Base-by-base conservation (phyloP, 1,139 yeast species). In the Arxiozyma bovina region DNA sequence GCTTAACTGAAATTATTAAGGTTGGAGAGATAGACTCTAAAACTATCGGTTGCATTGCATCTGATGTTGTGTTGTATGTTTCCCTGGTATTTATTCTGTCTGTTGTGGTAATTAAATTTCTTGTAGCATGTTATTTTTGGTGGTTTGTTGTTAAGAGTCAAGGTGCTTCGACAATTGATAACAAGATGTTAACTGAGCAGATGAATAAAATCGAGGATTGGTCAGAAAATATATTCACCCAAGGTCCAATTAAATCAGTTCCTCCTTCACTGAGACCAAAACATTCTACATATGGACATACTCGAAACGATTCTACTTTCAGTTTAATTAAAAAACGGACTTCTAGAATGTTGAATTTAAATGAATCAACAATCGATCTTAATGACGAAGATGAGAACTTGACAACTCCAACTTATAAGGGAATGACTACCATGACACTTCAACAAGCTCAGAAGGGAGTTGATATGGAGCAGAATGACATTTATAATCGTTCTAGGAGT, bases 31-130 rank as follows among this genome's bases (percentile, higher is more conserved):
- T 93, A 54, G 98, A 93, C 68, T 82, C 94, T 0, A 90, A 88
- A 54, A 83, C 96, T 15, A 82, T 93, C 65, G 99, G 99, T n/a
- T 93, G 99, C 72, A 83, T 93, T 70, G 96, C 97, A 0, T 88
- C 97, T 1, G 76, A 81, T 58, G 83, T 90, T 50, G 96, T 91
- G 1, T 77, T 93, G 58, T 81, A 83, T 62, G 79, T 85, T 18
- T 87, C 97, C 0, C 77, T 93, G 66, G 84, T 87, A 15, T 88
- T 93, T 69, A 91, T 93, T 65, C 77, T 93, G 57, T 79, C 95
- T 1, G 81, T 91, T 55, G 96, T 90, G 34, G 69, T 82, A 45
- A 75, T 77, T 49, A 91, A 90, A 72, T 93, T 93, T 65, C 55
- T 85, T 20, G 76, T 91, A 72, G 98, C 98, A 0, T 84, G 94